Conservation (phyloP, 2,329 filamentous ascomycete species). For the Scleromitrula shiraiana region DNA sequence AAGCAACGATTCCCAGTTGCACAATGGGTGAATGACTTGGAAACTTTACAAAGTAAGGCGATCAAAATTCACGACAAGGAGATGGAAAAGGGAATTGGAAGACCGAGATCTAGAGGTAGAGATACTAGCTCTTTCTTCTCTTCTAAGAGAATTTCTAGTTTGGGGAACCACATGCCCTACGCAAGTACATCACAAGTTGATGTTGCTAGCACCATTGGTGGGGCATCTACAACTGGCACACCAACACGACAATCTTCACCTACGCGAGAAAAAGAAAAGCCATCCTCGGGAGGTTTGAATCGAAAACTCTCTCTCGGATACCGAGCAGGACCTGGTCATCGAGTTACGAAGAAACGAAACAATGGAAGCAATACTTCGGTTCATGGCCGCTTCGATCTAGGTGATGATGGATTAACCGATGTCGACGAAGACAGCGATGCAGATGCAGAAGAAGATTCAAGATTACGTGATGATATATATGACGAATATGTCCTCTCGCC, state of each 20-base stretch:
- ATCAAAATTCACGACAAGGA: conserved; percentile 35
- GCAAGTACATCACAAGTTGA: conserved; percentile 9
- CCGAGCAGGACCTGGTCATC: conserved; percentile 9
- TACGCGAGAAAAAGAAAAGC: neutral
- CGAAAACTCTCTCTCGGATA: conserved; percentile 9
- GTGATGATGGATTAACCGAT: conserved; percentile 7
- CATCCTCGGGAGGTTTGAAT: conserved; percentile 4
- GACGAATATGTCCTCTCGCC: conserved; percentile 10
- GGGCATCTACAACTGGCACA: too few relatives aligned
- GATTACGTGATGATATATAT: conserved; percentile 5
- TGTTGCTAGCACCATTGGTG: conserved; percentile 4
- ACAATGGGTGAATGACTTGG: conserved; percentile 58
- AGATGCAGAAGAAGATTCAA: conserved; percentile 2
- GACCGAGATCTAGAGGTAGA: conserved; percentile 10
- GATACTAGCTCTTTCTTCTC: neutral
- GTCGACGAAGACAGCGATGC: conserved; percentile 5
- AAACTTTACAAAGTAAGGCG: conserved; percentile 51
- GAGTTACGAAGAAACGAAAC: neutral
- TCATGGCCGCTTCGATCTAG: neutral
- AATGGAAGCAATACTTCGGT: neutral
- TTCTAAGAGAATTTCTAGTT: conserved; percentile 6
- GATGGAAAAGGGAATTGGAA: conserved; percentile 4
- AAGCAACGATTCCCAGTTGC: conserved; percentile 60
- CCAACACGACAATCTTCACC: conserved; percentile 2
- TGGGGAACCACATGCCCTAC: neutral